Evolutionary conservation across 2,329 filamentous ascomycete genomes (phyloP), one percentile per base, ranked within the genome.

Genomic region (Xylaria sp.): DNA sequence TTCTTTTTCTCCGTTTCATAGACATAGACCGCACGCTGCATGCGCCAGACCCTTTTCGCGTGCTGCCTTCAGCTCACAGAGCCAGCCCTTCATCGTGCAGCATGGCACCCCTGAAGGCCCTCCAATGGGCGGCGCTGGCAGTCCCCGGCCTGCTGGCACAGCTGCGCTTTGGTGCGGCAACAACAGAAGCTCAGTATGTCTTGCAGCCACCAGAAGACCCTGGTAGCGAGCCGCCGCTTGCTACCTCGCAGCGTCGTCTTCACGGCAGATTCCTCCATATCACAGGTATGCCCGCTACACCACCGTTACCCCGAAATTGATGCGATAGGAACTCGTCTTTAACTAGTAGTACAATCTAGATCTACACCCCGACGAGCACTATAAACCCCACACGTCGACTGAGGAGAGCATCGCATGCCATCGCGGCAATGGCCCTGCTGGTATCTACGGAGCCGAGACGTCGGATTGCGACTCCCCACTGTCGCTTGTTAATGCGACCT

Each of bases 311-410:
- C 32, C 51, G 25, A 67, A 37, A 28, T 25, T 20, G 13, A 37
- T 34, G 28, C n/a, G 2, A 50, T 46, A 13, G 68, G 13, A 23
- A n/a, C 48, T 57, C 55, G 66, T 66, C 72, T 68, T 72, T 68
- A 65, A 61, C 32, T 39, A 41, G 15, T 44, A 15, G 48, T 20
- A n/a, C 20, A 6, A 63, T 54, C 64, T 68, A 97, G 96, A 99
- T 82, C 88, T 98, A 75, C 96, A 99, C 77, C 94, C 94, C 56
- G 96, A 99, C 80, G 88, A 89, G 52, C 92, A 93, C 81, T 99
- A 98, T 85, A 91, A 93, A 80, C 81, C 88, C 8, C 91, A 94
- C 79, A 88, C 93, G 12, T 92, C 92, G 28, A 92, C 92, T 54
- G 85, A 87, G 46, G 85, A 89, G 74, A 86, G 88, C 37, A 82